phyloP scores from a whole-genome alignment of 139 green algal genomes.

The Closterium sp. region DNA sequence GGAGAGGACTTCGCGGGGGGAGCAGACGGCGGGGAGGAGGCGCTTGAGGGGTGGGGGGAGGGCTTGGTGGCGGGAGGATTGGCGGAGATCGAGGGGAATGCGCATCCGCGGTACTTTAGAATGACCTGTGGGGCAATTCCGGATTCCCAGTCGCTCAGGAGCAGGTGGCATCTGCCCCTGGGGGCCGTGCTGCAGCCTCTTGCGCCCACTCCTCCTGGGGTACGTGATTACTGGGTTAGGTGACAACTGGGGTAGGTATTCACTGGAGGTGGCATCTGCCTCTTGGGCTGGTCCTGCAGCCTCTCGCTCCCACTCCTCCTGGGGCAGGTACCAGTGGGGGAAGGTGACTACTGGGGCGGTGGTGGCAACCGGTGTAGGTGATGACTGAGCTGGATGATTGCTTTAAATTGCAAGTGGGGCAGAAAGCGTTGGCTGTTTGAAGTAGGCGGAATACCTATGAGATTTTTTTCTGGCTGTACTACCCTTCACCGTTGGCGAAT shows the following conservation, averaged over 20 bases:
- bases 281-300: no score
- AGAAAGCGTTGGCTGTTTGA: no score
- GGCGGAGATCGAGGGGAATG: constrained; percentile 39
- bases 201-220: constrained; percentile 27
- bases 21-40: neutral
- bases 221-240: neutral
- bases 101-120: constrained; percentile 77
- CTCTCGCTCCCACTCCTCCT: no score
- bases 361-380: no score
- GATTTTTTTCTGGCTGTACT: no score
- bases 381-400: no score
- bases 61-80: neutral
- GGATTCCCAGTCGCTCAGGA: constrained; percentile 62
- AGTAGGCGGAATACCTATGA: no score
- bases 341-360: no score
- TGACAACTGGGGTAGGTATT: no score
- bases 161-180: constrained; percentile 76
- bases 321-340: no score
- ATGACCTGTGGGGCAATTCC: constrained; percentile 79
- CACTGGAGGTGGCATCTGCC: constrained; percentile 63
- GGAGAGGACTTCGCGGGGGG: neutral
- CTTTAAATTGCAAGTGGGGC: no score
- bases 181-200: constrained; percentile 80
- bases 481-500: no score
- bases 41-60: constrained; percentile 13